Evolutionary conservation across 1,284 basidiomycete genomes (phyloP), one percentile per base, ranked within the genome.

Genomic region (Malassezia pachydermatis): DNA sequence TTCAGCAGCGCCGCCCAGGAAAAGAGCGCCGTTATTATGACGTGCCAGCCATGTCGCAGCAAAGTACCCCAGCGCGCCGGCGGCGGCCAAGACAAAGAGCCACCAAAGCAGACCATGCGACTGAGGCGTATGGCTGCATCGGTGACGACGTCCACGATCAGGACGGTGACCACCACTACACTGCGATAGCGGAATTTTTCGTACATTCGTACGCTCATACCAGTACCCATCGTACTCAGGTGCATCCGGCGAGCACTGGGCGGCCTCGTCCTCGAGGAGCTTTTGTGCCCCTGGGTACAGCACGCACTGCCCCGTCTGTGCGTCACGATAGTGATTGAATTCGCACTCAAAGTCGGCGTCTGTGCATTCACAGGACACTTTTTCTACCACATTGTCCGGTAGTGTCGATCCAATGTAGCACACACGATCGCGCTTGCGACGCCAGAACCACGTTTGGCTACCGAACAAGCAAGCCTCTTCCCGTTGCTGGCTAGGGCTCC

Each of bases 1-100:
- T 86, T 70, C 88, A 90, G 89, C 90, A 94, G 63, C 77, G 84
- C 7, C 82, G 80, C 28, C 80, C 80, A 24, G 76, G 78, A 43
- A 76, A 76, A 24, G 60, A 59, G 6, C 27, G 30, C 44, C 41
- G 25, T 38, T 36, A 22, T 37, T 37, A 10, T 82, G 81, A 51
- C 79, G 32, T 59, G 62, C 62, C 60, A 62, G 68, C 46, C 56
- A 63, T 7, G 60, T 59, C 1, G 65, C 60, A 16, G 63, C 29
- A 1, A 48, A 60, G 1, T 57, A 60, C 16, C 65, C 49, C 5
- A 51, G 45, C 22, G 60, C 58, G 4, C 61, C 59, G 20, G 56
- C 55, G n/a, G 58, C 23, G 9, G 66, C 34, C n/a, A 71, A 48
- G 11, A 59, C 57, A 13, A 39, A 23, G 2, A 57, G 34, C 67